phyloP scores from a whole-genome alignment of 805 yeast species.

The Zygosaccharomyces lentus region DNA sequence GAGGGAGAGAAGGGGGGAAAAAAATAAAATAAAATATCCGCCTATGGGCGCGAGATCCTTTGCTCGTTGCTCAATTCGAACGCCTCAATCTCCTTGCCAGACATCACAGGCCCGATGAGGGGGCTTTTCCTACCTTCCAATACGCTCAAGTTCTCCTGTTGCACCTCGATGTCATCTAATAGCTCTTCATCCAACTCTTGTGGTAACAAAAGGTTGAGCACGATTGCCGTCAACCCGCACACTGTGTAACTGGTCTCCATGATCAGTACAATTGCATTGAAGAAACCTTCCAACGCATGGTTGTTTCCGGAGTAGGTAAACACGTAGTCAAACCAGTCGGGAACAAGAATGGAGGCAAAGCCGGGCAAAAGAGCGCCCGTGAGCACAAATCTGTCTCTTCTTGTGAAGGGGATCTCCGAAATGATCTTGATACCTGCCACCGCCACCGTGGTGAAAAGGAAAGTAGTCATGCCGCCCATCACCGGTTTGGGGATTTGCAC shows the following conservation, averaged over 20 bases:
- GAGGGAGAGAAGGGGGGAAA: neutral
- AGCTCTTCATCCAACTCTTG: conserved; percentile 48
- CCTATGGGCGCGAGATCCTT: neutral
- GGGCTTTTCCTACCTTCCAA: conserved; percentile 22
- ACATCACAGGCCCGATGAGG: conserved; percentile 10
- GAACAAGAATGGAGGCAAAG: conserved; percentile 60
- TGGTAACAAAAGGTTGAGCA: conserved; percentile 59
- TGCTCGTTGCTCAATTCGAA: conserved; percentile 3
- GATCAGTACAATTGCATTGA: conserved; percentile 63
- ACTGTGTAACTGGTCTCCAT: conserved; percentile 73
- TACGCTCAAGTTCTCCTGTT: conserved; percentile 24
- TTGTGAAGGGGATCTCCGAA: conserved; percentile 47
- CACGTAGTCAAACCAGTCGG: conserved; percentile 58
- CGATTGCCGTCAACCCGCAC: conserved; percentile 59
- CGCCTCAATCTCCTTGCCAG: conserved; percentile 19
- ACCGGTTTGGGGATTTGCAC: conserved; percentile 76
- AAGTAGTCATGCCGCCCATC: conserved; percentile 85
- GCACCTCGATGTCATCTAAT: conserved; percentile 26
- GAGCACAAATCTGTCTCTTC: conserved; percentile 69
- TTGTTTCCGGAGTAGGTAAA: conserved; percentile 67
- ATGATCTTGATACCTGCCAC: conserved; percentile 70
- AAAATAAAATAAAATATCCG: neutral
- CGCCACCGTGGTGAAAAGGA: conserved; percentile 70
- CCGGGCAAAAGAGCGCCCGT: conserved; percentile 65
- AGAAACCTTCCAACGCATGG: conserved; percentile 52